Base-by-base conservation (phyloP, 2,329 filamentous ascomycete species). In the Ceratocystis ficicola region DNA sequence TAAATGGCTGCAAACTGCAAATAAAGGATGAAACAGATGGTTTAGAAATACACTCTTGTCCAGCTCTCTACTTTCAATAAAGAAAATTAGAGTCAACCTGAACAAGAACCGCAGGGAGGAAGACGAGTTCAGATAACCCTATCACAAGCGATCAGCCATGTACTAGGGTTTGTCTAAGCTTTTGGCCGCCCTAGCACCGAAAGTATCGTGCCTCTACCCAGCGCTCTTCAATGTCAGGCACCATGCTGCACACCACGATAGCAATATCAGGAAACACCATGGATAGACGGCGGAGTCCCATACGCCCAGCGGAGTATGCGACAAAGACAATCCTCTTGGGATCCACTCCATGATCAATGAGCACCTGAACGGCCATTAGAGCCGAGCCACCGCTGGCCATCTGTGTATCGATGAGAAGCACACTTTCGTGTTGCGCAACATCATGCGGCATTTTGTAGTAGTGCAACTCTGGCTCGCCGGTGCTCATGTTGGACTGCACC, bases 291-390 rank as follows among this genome's bases (percentile, higher is more conserved):
- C 94, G 90, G 68, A 97, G 74, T 0, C 92, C 94, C 70, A 89
- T 84, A 69, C 86, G 86, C 7, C 93, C 93, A 2, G 92, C 93
- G 69, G 90, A 88, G 73, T 95, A 96, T 2, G 93, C 96, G 48
- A 95, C 92, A 73, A 97, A 87, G 44, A 96, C 89, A 69, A 99
- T 96, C 69, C 82, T 86, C 59, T 90, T 83, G 73, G 94, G 86
- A 5, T 84, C 78, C 5, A 97, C 92, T 10, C 94, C 94, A 72
- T 97, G 92, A 74, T 99, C 94, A 17, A 96, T 85, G 64, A 99
- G 78, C n/a, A 97, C 90, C 72, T 94, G 88, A 52, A 97, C 92
- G 0, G 94, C 91, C 94, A 99, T 99, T 67, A 99, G 78, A 0
- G 84, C 84, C 17, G 85, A 83, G 44, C 92, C 93, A 55, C 94